Evolutionary conservation across 2,329 filamentous ascomycete species (phyloP), one percentile per base, ranked within the genome.

Genomic region (Leptographium radiaticola): DNA sequence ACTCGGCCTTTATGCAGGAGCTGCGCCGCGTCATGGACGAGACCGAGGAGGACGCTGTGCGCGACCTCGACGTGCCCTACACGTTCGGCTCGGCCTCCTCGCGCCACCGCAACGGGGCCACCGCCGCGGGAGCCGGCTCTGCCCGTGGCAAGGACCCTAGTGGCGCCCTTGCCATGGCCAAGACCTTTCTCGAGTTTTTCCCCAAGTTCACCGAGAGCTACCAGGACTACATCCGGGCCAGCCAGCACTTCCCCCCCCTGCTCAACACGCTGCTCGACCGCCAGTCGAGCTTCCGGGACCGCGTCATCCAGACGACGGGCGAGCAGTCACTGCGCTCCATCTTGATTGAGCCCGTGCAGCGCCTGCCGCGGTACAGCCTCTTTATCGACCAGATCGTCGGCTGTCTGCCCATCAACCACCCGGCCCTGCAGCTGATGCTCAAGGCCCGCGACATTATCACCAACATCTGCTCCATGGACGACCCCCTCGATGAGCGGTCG

Each of bases 301-400:
- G 87, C 47, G 81, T 96, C 4, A 81, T 87, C 52, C 82, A 90
- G 59, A 86, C 86, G 2, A 86, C 86, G 2, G 91, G 93, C 53
- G 93, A 97, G 66, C 93, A 98, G 70, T 80, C 83, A 55, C 78
- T 97, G 53, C 89, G 88, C 49, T 97, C 93, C 4, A 79, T 93
- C 58, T 77, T 98, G 53, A 98, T 98, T 66, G 93, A 98, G 68
- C 93, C 93, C 2, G 90, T 98, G 0, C 93, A 98, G 67, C 80
- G 93, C 52, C 76, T 98, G 52, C 93, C 93, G 31, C 84, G 93
- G 31, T 98, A 98, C 70, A 96, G 89, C 63, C 75, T 98, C 39
- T 85, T 97, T 64, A 97, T 98, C 62, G 93, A 98, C 70, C 90
- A 94, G 63, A 96, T 98, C 64, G 80, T 93, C 49, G 83, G 84